phyloP scores from a whole-genome alignment of 2,329 filamentous ascomycete species.

The Fusarium coffeatum region DNA sequence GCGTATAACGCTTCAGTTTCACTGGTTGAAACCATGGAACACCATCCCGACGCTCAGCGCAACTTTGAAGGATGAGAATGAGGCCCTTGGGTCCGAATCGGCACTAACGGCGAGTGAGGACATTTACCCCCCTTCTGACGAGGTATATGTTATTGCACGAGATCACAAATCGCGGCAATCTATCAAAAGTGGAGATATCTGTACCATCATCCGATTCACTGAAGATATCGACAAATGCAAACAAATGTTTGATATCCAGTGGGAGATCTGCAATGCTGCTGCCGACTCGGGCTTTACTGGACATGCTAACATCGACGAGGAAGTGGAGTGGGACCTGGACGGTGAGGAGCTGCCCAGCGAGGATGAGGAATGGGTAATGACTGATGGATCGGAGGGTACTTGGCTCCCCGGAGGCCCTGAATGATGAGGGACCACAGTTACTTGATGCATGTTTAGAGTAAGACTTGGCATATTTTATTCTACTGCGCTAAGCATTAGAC shows the following conservation, averaged over 20 bases:
- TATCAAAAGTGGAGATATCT: neutral
- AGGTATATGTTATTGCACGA: too few species aligned
- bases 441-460: too few species aligned
- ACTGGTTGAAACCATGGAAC: neutral
- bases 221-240: neutral
- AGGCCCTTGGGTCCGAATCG: too few species aligned
- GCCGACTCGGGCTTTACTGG: neutral
- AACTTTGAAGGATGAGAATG: fast-evolving
- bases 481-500: too few species aligned
- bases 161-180: neutral
- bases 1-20: neutral
- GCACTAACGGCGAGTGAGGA: too few species aligned
- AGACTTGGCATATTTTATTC: too few species aligned
- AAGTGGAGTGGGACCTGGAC: neutral
- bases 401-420: too few species aligned
- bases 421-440: too few species aligned
- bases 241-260: neutral
- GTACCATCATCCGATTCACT: neutral
- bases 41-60: too few species aligned
- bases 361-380: neutral
- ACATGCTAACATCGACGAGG: too few species aligned
- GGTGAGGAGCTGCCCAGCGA: neutral
- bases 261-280: neutral
- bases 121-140: too few species aligned
- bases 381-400: too few species aligned